These are phyloP conservation scores for Colletotrichum endophyticum DNA, from an alignment of 2,329 filamentous ascomycete species.

Conservation along the genomic window DNA sequence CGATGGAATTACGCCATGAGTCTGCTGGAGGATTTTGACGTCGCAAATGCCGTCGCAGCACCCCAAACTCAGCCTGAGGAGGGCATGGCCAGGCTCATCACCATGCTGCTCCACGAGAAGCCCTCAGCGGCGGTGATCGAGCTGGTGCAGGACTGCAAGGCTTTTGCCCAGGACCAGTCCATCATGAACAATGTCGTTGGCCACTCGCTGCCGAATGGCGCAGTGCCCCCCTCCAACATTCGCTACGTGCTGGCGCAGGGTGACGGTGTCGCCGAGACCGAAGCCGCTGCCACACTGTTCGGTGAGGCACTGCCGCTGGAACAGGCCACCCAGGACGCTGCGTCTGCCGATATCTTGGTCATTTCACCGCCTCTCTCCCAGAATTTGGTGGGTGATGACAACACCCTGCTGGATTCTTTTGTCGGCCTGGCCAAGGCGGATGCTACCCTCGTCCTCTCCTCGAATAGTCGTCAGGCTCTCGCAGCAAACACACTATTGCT, in stretches of 20 bases:
- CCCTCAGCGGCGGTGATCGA: neutral
- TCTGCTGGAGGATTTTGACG: neutral
- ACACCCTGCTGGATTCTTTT: neutral
- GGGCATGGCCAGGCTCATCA: neutral
- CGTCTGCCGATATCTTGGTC: neutral
- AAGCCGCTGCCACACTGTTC: neutral
- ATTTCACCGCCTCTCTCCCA: neutral
- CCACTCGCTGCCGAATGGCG: neutral
- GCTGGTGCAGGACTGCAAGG: neutral
- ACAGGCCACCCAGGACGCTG: neutral
- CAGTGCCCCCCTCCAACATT: neutral
- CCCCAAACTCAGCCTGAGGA: neutral
- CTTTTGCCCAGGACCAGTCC: neutral
- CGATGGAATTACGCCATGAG: neutral
- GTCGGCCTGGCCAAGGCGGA: neutral
- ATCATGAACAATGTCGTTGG: neutral
- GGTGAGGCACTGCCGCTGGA: neutral
- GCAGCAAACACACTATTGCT: neutral
- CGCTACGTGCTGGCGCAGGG: neutral
- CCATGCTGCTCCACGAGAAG: neutral
- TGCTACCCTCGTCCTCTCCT: neutral
- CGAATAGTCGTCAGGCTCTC: neutral
- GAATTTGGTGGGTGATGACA: neutral
- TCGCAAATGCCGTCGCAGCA: neutral
- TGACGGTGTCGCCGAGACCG: neutral